A percentile compares a stretch with the other conserved stretches of the same genome.
These are phyloP conservation scores for Diaporthe batatas DNA, from an alignment of 2,329 filamentous ascomycete genomes.

Conservation along the genomic window DNA sequence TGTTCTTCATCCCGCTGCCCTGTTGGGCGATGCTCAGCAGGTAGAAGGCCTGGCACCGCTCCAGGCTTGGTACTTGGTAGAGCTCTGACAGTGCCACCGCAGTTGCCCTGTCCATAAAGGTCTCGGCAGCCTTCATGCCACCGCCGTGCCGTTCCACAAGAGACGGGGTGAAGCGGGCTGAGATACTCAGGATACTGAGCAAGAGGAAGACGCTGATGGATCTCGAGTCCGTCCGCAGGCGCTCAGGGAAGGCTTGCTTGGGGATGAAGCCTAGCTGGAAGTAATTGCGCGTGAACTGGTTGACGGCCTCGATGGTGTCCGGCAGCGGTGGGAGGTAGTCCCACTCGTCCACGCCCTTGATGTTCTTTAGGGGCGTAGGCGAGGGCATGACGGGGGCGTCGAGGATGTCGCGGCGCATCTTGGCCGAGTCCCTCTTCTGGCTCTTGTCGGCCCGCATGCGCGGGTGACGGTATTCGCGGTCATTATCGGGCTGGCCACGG, in stretches of 20 bases:
- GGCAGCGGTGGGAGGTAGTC: constrained; percentile 62
- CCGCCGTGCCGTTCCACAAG: constrained; percentile 63
- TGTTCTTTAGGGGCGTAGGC: constrained; percentile 43
- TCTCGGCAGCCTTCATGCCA: constrained; percentile 65
- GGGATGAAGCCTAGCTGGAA: constrained; percentile 72
- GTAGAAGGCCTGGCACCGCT: constrained; percentile 71
- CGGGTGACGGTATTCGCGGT: constrained; percentile 69
- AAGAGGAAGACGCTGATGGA: constrained; percentile 69
- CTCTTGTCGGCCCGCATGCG: constrained; percentile 63
- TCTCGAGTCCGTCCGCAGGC: constrained; percentile 60
- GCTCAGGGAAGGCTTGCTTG: constrained; percentile 63
- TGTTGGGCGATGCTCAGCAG: constrained; percentile 71
- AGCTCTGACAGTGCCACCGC: constrained; percentile 62
- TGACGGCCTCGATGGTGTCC: constrained; percentile 65
- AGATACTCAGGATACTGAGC: constrained; percentile 68
- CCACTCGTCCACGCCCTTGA: constrained; percentile 58
- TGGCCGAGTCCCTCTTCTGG: constrained; percentile 55
- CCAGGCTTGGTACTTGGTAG: constrained; percentile 65
- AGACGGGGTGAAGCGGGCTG: constrained; percentile 65
- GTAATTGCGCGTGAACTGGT: constrained; percentile 67
- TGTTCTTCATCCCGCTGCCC: constrained; percentile 65
- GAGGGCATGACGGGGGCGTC: constrained; percentile 47
- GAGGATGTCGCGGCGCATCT: constrained; percentile 52
- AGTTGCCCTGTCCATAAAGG: constrained; percentile 66
- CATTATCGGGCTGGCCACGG: constrained; percentile 66